A percentile compares a stretch with the other conserved stretches of the same genome.
Evolutionary conservation across 306 rosid genomes (phyloP).

Genomic region (Mimosa bimucronata): DNA sequence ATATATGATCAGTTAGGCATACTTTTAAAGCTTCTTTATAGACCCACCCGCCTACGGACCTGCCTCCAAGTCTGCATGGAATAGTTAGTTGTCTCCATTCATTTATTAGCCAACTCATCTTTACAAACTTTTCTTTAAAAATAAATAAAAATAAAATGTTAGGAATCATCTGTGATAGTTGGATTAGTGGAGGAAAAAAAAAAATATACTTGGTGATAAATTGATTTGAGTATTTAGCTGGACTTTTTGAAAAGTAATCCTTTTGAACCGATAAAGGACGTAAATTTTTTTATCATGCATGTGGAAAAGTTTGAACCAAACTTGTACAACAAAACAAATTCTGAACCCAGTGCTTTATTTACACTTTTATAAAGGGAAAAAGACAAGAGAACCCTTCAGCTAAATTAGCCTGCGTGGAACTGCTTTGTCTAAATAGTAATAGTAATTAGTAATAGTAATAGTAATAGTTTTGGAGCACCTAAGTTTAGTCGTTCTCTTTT

Average conservation of each 20-base stretch:
- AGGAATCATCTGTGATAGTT: not conserved
- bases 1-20: not conserved
- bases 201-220: not conserved
- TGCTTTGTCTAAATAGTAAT: not conserved
- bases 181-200: not conserved
- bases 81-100: not conserved
- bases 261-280: not conserved
- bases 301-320: not conserved
- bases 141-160: not conserved
- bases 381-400: not conserved
- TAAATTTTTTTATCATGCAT: not conserved
- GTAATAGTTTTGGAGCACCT: too few relatives aligned
- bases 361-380: not conserved
- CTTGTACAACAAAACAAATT: too few relatives aligned
- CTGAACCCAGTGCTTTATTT: not conserved
- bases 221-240: not conserved
- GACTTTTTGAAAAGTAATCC: not conserved
- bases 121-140: not conserved
- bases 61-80: not conserved
- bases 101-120: conserved; percentile 14
- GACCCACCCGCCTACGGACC: not conserved
- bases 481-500: not conserved
- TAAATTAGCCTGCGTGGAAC: not conserved
- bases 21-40: not conserved
- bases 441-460: too few relatives aligned